Evolutionary conservation across 495 filamentous ascomycete species (phyloP).

Genomic region (Aspergillus coremiiformis): DNA sequence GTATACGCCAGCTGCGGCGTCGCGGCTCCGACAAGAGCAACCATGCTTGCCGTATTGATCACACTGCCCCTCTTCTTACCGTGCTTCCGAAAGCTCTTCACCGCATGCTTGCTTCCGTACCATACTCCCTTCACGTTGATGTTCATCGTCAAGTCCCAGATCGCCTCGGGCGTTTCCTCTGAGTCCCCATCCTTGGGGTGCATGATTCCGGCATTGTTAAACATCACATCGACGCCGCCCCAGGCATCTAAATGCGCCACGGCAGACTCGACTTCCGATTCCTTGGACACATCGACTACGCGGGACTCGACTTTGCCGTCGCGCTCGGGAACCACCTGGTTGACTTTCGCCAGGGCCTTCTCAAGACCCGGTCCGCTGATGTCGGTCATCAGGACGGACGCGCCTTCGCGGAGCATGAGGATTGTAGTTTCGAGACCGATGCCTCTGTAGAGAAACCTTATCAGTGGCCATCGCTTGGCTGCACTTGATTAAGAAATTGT

Average conservation of each 20-base stretch:
- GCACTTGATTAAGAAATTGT: not conserved
- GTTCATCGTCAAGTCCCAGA: constrained; percentile 90
- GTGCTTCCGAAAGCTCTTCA: constrained; percentile 72
- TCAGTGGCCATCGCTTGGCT: not conserved
- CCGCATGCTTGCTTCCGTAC: constrained; percentile 91
- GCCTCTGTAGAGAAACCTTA: constrained; percentile 47
- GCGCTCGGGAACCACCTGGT: constrained; percentile 56
- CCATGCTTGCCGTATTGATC: constrained; percentile 93
- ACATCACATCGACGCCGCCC: constrained; percentile 93
- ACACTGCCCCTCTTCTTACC: constrained; percentile 71
- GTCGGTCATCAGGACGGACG: constrained; percentile 78
- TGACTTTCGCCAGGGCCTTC: constrained; percentile 61
- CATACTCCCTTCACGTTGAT: constrained; percentile 99
- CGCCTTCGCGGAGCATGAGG: constrained; percentile 86
- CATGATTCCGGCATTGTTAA: constrained; percentile 99
- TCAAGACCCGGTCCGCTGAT: constrained; percentile 67
- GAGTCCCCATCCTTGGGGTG: constrained; percentile 83
- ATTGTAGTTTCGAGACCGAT: constrained; percentile 94
- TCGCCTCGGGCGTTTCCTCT: constrained; percentile 72
- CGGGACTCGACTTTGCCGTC: constrained; percentile 46
- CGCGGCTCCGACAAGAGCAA: constrained; percentile 86
- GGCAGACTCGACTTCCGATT: constrained; percentile 61
- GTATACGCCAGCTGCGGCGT: constrained; percentile 95
- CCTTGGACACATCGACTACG: constrained; percentile 61
- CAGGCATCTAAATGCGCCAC: constrained; percentile 68